Evolutionary conservation across 1,139 yeast species (phyloP).

Genomic region (Lodderomyces beijingensis): DNA sequence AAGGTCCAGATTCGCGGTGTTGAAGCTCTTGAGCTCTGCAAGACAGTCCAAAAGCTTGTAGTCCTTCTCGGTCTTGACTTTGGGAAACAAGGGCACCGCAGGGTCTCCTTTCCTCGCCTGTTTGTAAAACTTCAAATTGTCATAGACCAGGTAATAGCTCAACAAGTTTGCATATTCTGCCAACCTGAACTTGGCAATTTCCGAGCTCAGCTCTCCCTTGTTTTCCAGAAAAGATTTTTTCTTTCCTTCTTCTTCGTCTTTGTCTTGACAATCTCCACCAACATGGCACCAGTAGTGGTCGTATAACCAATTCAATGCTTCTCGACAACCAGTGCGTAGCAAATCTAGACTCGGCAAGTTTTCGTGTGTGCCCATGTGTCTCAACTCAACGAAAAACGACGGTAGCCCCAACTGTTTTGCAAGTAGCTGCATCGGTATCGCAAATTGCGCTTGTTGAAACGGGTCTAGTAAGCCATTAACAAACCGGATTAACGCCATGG

Average conservation of each 20-base stretch:
- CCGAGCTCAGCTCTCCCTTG: slow-evolving; percentile 2
- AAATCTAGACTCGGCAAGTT: slow-evolving; percentile 66
- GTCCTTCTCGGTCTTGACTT: slow-evolving; percentile 26
- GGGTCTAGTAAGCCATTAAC: slow-evolving; percentile 93
- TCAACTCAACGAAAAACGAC: slow-evolving; percentile 76
- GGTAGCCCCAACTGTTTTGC: slow-evolving; percentile 74
- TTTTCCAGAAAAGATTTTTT: no score
- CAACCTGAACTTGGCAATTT: slow-evolving; percentile 4
- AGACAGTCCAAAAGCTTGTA: slow-evolving; percentile 21
- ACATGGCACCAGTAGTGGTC: slow-evolving; percentile 67
- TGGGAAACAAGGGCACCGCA: slow-evolving; percentile 24
- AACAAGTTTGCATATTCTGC: slow-evolving; percentile 3
- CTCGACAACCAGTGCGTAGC: slow-evolving; percentile 51
- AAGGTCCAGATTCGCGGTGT: slow-evolving; percentile 6
- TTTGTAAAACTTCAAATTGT: slow-evolving; percentile 27
- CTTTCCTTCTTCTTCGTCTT: background rate
- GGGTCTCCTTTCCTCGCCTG: slow-evolving; percentile 45
- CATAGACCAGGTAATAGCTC: slow-evolving; percentile 8
- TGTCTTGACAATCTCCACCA: slow-evolving; percentile 12
- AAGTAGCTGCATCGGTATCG: slow-evolving; percentile 70
- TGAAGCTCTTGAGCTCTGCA: slow-evolving; percentile 14
- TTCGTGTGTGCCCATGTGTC: slow-evolving; percentile 94
- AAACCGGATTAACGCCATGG: slow-evolving; percentile 80
- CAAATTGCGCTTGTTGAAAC: slow-evolving; percentile 71
- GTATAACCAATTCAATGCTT: slow-evolving; percentile 74